These are phyloP conservation scores for Elaeis oleifera DNA, from an alignment of 202 grass and related monocot species.

Conservation along the genomic window DNA sequence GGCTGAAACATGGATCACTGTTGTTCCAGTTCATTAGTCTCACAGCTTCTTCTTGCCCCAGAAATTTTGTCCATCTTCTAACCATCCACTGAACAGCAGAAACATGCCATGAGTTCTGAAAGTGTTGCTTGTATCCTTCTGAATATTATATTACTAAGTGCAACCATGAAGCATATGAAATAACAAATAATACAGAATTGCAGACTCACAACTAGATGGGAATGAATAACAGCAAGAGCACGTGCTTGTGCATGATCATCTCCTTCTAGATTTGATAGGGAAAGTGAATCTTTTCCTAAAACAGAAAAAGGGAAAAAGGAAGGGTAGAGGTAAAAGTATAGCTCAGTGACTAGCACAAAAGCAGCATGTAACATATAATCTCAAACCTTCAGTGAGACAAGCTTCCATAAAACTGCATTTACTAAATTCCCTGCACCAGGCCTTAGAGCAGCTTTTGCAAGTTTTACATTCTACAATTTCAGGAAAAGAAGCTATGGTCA, in stretches of 20 bases:
- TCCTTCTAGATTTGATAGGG: slow-evolving; percentile 73
- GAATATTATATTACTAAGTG: background rate
- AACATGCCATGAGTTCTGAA: slow-evolving; percentile 7
- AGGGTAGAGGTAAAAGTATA: background rate
- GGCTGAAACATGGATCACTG: slow-evolving; percentile 63
- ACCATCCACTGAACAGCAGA: slow-evolving; percentile 78
- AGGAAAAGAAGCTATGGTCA: slow-evolving; percentile 9
- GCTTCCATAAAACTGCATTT: slow-evolving; percentile 81
- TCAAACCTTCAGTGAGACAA: slow-evolving; percentile 61
- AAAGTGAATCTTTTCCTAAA: slow-evolving; percentile 81
- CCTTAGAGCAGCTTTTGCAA: slow-evolving; percentile 88
- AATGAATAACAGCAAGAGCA: slow-evolving; percentile 85
- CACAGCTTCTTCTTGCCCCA: slow-evolving; percentile 70
- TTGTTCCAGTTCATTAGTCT: slow-evolving; percentile 96
- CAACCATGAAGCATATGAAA: background rate
- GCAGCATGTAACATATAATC: slow-evolving; percentile 8
- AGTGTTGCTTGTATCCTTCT: background rate
- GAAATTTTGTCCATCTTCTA: slow-evolving; percentile 80
- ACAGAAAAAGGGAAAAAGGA: slow-evolving; percentile 17
- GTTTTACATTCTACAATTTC: slow-evolving; percentile 74
- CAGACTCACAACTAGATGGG: slow-evolving; percentile 85
- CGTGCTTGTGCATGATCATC: slow-evolving; percentile 80
- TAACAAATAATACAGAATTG: background rate
- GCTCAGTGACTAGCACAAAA: no score
- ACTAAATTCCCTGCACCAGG: slow-evolving; percentile 90